A percentile compares a stretch with the other conserved stretches of the same genome.
Evolutionary conservation across 306 rosid species (phyloP).

Genomic region (Glycyrrhiza uralensis): DNA sequence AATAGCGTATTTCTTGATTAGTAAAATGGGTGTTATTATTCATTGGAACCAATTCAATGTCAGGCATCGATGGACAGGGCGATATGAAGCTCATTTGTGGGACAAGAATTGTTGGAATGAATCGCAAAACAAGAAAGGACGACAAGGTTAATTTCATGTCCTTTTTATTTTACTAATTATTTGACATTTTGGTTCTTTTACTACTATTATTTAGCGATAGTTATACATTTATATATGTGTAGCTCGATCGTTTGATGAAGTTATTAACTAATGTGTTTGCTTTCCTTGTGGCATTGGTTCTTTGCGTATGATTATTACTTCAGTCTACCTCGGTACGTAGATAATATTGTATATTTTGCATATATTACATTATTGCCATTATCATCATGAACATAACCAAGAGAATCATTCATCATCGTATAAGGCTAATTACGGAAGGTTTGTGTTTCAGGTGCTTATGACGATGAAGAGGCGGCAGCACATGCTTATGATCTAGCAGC

Average conservation of each 20-base stretch:
- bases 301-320: neutral
- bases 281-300: slow-evolving; percentile 12
- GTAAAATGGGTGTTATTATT: neutral
- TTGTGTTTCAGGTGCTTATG: slow-evolving; percentile 69
- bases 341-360: neutral
- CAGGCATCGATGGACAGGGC: slow-evolving; percentile 76
- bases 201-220: neutral
- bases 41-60: neutral
- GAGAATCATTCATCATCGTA: neutral
- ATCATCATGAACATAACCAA: neutral
- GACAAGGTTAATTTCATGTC: slow-evolving; percentile 55
- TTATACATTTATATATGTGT: neutral
- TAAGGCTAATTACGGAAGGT: neutral
- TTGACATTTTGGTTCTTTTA: neutral
- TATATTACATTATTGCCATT: neutral
- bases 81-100: slow-evolving; percentile 96
- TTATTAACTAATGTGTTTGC: neutral
- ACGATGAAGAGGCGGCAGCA: slow-evolving; percentile 88
- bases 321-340: slow-evolving; percentile 80
- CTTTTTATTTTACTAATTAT: neutral
- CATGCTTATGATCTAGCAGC: slow-evolving; percentile 98
- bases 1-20: neutral
- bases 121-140: slow-evolving; percentile 88
- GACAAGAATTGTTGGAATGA: slow-evolving; percentile 94
- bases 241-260: neutral